phyloP scores from a whole-genome alignment of 179 eudicot genomes.

The Camellia oleifera region DNA sequence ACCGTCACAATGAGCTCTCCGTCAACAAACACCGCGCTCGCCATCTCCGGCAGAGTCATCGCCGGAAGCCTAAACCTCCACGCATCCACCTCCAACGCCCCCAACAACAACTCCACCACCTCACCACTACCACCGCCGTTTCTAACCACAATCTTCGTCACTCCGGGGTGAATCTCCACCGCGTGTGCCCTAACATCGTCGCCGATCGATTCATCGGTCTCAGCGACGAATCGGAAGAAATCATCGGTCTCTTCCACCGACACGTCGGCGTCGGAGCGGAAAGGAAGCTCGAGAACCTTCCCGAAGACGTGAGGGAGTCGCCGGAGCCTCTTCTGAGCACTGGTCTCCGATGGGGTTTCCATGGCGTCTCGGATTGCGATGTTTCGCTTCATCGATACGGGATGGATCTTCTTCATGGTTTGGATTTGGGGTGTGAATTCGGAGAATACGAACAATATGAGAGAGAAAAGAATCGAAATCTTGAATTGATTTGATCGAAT shows the following conservation, averaged over 20 bases:
- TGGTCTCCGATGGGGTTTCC: not conserved
- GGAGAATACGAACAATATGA: not conserved
- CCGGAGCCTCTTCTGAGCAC: conserved; percentile 51
- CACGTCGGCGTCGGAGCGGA: conserved; percentile 65
- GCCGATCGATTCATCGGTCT: conserved; percentile 11
- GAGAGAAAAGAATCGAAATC: not conserved
- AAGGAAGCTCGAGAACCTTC: conserved; percentile 68
- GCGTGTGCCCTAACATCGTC: conserved; percentile 52
- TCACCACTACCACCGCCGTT: conserved; percentile 22
- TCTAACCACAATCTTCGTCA: conserved; percentile 63
- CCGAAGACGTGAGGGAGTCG: conserved; percentile 74
- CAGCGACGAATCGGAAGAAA: conserved; percentile 44
- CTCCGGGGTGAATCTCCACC: conserved; percentile 71
- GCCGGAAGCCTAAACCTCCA: conserved; percentile 74
- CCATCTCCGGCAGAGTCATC: conserved; percentile 52
- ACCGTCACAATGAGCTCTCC: conserved; percentile 69
- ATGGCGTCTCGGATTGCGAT: conserved; percentile 32
- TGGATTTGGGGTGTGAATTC: not conserved
- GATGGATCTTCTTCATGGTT: conserved; percentile 56
- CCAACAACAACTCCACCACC: conserved; percentile 20
- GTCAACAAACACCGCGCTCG: conserved; percentile 37
- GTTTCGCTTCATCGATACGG: conserved; percentile 45
- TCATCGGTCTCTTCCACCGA: conserved; percentile 45
- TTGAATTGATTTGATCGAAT: not conserved
- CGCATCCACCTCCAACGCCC: conserved; percentile 50